A percentile compares a stretch with the other conserved stretches of the same genome.
Conservation (phyloP, 2,329 filamentous ascomycete species). For the Emydomyces testavorans region DNA sequence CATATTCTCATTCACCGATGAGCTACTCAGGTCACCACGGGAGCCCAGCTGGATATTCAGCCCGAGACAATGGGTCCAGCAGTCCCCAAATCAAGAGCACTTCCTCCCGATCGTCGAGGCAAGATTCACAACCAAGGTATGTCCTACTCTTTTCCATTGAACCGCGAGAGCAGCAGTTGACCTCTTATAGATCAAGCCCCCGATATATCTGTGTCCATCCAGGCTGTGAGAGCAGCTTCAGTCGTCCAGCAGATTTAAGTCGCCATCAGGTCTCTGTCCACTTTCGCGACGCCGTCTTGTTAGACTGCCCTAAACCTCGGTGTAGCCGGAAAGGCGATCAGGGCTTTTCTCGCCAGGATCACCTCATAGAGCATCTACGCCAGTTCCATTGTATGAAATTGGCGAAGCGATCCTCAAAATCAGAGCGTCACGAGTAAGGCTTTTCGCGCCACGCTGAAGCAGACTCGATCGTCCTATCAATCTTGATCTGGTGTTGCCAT, state of each 20-base stretch:
- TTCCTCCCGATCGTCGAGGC: constrained; percentile 4
- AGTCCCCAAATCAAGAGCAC: constrained; percentile 3
- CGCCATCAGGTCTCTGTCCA: constrained; percentile 41
- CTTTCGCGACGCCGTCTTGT: constrained; percentile 27
- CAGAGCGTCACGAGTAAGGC: constrained; percentile 4
- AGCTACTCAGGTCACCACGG: constrained; percentile 3
- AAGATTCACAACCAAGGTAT: constrained; percentile 4
- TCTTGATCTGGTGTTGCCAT: neutral
- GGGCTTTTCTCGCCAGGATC: constrained; percentile 48
- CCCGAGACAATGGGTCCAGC: neutral
- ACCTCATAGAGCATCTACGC: constrained; percentile 46
- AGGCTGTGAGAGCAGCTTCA: constrained; percentile 29
- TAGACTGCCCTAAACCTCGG: constrained; percentile 35
- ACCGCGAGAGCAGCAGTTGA: neutral
- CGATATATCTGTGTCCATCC: constrained; percentile 19
- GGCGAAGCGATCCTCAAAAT: constrained; percentile 30
- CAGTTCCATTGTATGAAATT: constrained; percentile 44
- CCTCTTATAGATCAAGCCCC: constrained; percentile 10
- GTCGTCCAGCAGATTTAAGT: constrained; percentile 39
- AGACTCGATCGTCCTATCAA: neutral
- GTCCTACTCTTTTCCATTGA: neutral
- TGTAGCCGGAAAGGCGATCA: constrained; percentile 38
- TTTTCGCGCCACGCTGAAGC: neutral
- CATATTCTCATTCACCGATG: neutral
- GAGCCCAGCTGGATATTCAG: neutral